Percentiles rank a stretch among this genome's conserved stretches.
phyloP scores from a whole-genome alignment of 495 filamentous ascomycete genomes.

The Penicillium waksmanii region DNA sequence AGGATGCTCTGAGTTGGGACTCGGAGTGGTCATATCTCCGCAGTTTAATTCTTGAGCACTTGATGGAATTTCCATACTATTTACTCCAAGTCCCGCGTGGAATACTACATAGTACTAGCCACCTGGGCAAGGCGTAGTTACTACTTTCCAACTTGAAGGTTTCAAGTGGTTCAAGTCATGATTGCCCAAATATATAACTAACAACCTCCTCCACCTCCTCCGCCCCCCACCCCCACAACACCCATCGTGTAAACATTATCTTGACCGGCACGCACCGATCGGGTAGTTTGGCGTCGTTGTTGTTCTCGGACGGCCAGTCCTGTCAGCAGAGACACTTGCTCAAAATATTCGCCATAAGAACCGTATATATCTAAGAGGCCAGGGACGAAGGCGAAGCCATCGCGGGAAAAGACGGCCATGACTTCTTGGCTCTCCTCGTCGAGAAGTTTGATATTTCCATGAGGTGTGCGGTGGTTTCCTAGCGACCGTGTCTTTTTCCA shows the following conservation, averaged over 20 bases:
- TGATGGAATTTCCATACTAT: no score
- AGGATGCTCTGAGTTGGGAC: no score
- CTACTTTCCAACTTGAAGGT: no score
- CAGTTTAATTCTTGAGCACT: no score
- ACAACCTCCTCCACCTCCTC: constrained; percentile 1
- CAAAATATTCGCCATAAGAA: constrained; percentile 15
- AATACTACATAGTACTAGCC: no score
- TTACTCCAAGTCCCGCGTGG: no score
- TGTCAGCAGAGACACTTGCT: constrained; percentile 16
- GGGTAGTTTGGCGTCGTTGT: constrained; percentile 12
- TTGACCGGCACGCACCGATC: constrained; percentile 7
- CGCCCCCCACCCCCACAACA: constrained; percentile 2
- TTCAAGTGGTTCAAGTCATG: no score
- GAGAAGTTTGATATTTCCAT: constrained; percentile 18
- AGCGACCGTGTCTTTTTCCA: constrained; percentile 26
- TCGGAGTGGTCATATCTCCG: no score
- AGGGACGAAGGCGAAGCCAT: constrained; percentile 12
- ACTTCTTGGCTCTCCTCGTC: constrained; percentile 14
- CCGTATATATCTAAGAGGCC: constrained; percentile 18
- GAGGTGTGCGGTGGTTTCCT: constrained; percentile 7
- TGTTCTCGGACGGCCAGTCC: constrained; percentile 19
- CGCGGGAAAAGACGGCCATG: constrained; percentile 21
- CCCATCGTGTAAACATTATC: constrained; percentile 13
- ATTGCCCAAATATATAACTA: background rate
- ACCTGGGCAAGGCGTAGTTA: no score